These are phyloP conservation scores for Syzygium malaccense DNA, from an alignment of 441 rosid species.

Conservation along the genomic window DNA sequence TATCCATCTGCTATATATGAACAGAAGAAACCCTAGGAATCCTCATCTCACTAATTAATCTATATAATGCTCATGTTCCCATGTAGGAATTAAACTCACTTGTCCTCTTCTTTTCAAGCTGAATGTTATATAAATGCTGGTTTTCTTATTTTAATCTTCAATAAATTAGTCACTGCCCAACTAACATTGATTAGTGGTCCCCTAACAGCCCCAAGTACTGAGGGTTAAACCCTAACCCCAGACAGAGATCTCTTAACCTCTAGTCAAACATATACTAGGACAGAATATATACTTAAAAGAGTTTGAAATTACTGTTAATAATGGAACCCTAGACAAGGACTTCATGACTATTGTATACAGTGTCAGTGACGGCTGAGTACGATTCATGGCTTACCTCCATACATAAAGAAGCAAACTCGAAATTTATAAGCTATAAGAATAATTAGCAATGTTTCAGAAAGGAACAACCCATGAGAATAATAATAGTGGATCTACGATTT, in stretches of 20 bases:
- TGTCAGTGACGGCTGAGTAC: not conserved
- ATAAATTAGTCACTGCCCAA: not conserved
- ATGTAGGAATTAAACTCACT: not conserved
- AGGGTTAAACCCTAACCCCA: conserved; percentile 23
- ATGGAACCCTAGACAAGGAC: not conserved
- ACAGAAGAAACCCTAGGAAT: not conserved
- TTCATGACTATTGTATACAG: not conserved
- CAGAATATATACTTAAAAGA: not conserved
- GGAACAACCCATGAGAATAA: not conserved
- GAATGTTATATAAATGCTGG: not conserved
- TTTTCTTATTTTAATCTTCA: not conserved
- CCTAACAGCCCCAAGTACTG: not conserved
- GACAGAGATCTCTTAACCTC: conserved; percentile 1
- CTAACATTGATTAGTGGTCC: not conserved
- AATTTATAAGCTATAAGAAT: not conserved
- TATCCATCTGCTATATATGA: not conserved
- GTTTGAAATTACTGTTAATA: not conserved
- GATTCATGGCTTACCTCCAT: not conserved
- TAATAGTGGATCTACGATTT: not conserved
- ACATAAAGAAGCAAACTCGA: not conserved
- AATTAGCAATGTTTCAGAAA: not conserved
- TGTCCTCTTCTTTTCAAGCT: not conserved
- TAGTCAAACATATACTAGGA: conserved; percentile 2
- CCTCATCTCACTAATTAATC: not conserved
- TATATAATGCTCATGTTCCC: not conserved